Conservation (phyloP, 1,284 basidiomycete genomes). For the Gastroboletus turbinatus region DNA sequence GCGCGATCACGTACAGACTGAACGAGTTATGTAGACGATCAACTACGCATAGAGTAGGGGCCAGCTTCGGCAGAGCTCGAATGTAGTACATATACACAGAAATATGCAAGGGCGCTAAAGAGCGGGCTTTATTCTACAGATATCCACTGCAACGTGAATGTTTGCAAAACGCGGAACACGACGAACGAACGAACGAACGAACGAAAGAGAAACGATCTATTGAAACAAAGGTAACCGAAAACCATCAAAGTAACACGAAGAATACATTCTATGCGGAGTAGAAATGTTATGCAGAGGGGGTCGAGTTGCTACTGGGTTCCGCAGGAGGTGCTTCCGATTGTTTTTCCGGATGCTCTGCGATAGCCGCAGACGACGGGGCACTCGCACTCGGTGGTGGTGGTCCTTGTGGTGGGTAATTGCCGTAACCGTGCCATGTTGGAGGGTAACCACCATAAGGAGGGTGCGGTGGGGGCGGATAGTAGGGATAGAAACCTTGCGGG, state of each 20-base stretch:
- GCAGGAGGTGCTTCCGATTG: conserved; percentile 22
- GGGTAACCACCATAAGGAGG: conserved; percentile 31
- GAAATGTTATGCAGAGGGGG: conserved; percentile 20
- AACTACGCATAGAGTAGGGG: conserved; percentile 22
- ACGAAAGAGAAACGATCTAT: conserved; percentile 17
- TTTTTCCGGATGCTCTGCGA: conserved; percentile 27
- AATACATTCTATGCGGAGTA: conserved; percentile 26
- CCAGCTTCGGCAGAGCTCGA: conserved; percentile 2
- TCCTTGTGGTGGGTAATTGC: conserved; percentile 26
- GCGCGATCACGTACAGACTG: conserved; percentile 14
- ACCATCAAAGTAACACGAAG: conserved; percentile 14
- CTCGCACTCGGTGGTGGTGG: conserved; percentile 18
- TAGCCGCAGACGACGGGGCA: conserved; percentile 12
- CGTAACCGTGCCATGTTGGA: conserved; percentile 27
- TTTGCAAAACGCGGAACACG: conserved; percentile 6
- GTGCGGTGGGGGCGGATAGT: conserved; percentile 29
- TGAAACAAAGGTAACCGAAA: conserved; percentile 23
- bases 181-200: conserved; percentile 5
- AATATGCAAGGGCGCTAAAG: conserved; percentile 21
- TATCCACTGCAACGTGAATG: conserved; percentile 13
- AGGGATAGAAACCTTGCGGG: conserved; percentile 27
- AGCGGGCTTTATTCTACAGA: conserved; percentile 28
- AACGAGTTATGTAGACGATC: conserved; percentile 15
- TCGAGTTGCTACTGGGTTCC: conserved; percentile 20
- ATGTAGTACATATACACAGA: conserved; percentile 33